A percentile compares a stretch with the other conserved stretches of the same genome.
Conservation (phyloP, 306 rosid genomes). For the Dryas drummondii region DNA sequence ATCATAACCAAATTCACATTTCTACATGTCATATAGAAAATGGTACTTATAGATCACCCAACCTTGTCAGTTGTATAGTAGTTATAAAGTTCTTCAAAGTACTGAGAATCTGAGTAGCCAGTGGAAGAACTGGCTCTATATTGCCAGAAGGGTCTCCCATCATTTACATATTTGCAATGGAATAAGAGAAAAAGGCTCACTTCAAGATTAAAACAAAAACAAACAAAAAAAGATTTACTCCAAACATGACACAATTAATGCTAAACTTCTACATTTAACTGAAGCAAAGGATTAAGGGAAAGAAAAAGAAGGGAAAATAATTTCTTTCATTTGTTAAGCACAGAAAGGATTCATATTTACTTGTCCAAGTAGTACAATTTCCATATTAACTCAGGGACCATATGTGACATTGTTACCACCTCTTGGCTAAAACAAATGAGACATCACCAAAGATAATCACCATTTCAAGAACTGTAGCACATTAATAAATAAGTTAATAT, state of each 20-base stretch:
- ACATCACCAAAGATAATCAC: too few relatives aligned
- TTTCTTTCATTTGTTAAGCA: too few relatives aligned
- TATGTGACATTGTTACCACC: too few relatives aligned
- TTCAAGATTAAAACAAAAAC: neutral
- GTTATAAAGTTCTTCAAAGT: slow-evolving; percentile 90
- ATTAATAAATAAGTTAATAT: too few relatives aligned
- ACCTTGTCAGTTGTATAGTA: slow-evolving; percentile 90
- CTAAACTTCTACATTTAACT: neutral
- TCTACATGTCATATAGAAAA: neutral
- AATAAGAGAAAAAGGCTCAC: neutral
- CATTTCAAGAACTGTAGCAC: too few relatives aligned
- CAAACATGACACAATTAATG: too few relatives aligned
- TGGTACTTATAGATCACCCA: slow-evolving; percentile 8
- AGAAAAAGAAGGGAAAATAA: neutral
- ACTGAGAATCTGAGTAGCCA: slow-evolving; percentile 89
- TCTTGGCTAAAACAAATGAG: too few relatives aligned
- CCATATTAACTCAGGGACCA: too few relatives aligned
- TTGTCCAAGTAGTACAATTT: too few relatives aligned
- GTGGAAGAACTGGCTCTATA: slow-evolving; percentile 85
- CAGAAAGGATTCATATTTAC: too few relatives aligned
- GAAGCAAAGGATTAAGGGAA: neutral
- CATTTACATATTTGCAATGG: slow-evolving; percentile 80
- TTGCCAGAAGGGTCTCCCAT: slow-evolving; percentile 97
- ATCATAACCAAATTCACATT: slow-evolving; percentile 15
- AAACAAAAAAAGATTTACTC: neutral